Percentiles rank a stretch among this genome's conserved stretches.
Conservation (phyloP, 2,329 filamentous ascomycete species). For the Periglandula ipomoeae region DNA sequence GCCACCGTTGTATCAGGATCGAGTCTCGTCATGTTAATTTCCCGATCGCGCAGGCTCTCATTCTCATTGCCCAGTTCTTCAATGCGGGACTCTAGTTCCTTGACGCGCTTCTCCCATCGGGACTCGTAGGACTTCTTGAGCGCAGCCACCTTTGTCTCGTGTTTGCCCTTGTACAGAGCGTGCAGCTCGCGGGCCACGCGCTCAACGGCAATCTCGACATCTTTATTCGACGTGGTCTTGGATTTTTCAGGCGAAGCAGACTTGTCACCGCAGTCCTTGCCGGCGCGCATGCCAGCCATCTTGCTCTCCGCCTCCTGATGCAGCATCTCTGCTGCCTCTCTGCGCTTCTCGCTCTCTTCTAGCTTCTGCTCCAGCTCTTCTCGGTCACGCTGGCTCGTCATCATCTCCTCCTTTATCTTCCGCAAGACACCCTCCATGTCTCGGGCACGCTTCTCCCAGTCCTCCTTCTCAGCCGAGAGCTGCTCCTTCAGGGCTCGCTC, state of each 20-base stretch:
- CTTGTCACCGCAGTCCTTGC: constrained; percentile 34
- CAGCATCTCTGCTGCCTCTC: constrained; percentile 65
- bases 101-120: constrained; percentile 81
- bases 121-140: constrained; percentile 79
- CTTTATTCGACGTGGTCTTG: constrained; percentile 33
- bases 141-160: constrained; percentile 89
- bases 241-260: constrained; percentile 28
- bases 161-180: constrained; percentile 89
- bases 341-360: constrained; percentile 66
- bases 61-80: constrained; percentile 65
- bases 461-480: constrained; percentile 63
- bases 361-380: constrained; percentile 69
- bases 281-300: constrained; percentile 63
- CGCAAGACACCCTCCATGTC: constrained; percentile 79
- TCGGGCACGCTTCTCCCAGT: constrained; percentile 74
- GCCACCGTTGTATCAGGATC: constrained; percentile 35
- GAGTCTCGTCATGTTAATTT: constrained; percentile 55
- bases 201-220: constrained; percentile 79
- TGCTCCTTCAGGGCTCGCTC: constrained; percentile 62
- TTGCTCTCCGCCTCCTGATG: constrained; percentile 68
- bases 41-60: constrained; percentile 57
- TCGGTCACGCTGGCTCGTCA: constrained; percentile 67
- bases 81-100: constrained; percentile 65
- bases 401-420: constrained; percentile 73
- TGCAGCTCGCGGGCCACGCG: constrained; percentile 93